Base-by-base conservation (phyloP, 176 grass and related monocot genomes). In the Tuctoria greenei region DNA sequence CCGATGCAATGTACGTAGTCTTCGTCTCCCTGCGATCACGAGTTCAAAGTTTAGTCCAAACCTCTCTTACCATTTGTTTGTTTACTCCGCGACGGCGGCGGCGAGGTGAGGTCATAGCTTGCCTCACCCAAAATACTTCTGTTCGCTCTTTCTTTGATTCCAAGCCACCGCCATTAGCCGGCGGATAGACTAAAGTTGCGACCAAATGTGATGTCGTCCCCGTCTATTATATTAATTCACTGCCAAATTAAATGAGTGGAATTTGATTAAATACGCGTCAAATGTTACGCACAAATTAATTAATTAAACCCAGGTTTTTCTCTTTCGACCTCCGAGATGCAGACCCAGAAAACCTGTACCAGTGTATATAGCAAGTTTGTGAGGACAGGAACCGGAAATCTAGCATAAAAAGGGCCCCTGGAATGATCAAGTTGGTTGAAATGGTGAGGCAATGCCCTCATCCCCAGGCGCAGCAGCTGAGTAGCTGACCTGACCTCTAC, bases 341-440 rank as follows among this genome's bases (percentile, higher is more conserved):
- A 54, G 21, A 54, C 4, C 51, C 6, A 59, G 3, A 27, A 59
- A 27, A 25, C 31, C 31, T 31, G 3, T 31, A 31, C 31, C 3
- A 31, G 0, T 15, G 3, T 17, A 18, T 31, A 0, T 20, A 5
- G 20, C 8, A 50, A 71, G 64, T 59, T 78, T 0, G 18, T 6
- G 10, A 36, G 20, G 67, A 73, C 79, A 52, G 10, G 41, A 18
- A 45, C 75, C 86, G 66, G 14, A 68, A 54, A 87, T 83, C 24
- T n/a, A 66, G 27, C 74, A 21, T 31, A 37, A 14, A 37, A 14
- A 20, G 10, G 31, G 44, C n/a, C 42, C 75, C 37, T 46, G 72
- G 7, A 81, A 77, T 59, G 41, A 78, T 58, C 36, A 64, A 37
- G 64, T 6, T 46, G 10, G 66, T 47, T 47, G 41, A 13, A 43